A percentile compares a stretch with the other conserved stretches of the same genome.
These are phyloP conservation scores for Helichrysum umbraculigerum DNA, from an alignment of 129 eudicot genomes.

Conservation along the genomic window DNA sequence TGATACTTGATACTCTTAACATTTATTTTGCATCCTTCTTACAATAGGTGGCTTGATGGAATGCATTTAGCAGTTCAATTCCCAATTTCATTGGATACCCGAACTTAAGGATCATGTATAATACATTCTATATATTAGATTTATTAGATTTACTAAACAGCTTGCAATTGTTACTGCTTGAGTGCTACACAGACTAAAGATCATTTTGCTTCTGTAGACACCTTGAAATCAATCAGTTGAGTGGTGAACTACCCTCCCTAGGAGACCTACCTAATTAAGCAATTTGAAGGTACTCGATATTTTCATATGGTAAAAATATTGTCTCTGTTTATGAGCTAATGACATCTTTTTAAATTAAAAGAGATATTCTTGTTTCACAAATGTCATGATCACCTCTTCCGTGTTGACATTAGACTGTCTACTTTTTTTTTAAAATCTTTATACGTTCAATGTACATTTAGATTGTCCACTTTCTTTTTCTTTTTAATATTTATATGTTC, in stretches of 20 bases:
- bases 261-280: constrained; percentile 62
- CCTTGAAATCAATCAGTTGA: constrained; percentile 83
- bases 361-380: no score
- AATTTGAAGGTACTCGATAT: constrained; percentile 65
- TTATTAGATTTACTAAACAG: no score
- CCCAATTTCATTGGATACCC: constrained; percentile 89
- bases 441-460: no score
- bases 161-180: neutral
- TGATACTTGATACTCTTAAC: neutral
- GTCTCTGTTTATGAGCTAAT: no score
- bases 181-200: constrained; percentile 13
- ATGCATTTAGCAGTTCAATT: constrained; percentile 68
- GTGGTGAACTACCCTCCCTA: constrained; percentile 69
- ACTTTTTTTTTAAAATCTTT: no score
- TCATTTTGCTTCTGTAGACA: constrained; percentile 44
- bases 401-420: no score
- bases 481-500: no score
- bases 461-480: no score
- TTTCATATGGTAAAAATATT: neutral
- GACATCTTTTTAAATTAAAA: no score
- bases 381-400: no score
- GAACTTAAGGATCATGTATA: constrained; percentile 72
- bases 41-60: constrained; percentile 89
- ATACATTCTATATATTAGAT: neutral
- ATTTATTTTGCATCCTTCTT: neutral